These are phyloP conservation scores for Nemania serpens DNA, from an alignment of 2,329 filamentous ascomycete genomes.

Conservation along the genomic window DNA sequence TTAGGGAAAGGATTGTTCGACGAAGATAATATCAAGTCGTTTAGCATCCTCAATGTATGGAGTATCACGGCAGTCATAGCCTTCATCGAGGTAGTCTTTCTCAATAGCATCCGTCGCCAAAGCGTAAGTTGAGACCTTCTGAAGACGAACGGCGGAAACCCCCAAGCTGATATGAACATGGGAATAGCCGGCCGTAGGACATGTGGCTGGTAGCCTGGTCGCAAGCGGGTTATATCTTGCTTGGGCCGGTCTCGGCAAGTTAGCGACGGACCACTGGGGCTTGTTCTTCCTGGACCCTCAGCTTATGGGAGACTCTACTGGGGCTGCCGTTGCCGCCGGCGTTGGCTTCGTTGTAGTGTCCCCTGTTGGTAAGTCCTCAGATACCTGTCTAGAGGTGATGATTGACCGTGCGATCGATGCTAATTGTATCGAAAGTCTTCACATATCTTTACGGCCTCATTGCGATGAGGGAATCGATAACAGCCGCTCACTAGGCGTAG, in stretches of 20 bases:
- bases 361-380: conserved; percentile 49
- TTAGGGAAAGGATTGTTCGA: conserved; percentile 55
- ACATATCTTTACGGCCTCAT: conserved; percentile 55
- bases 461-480: conserved; percentile 51
- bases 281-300: conserved; percentile 58
- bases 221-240: conserved; percentile 52
- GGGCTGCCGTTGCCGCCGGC: conserved; percentile 51
- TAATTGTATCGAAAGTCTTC: conserved; percentile 46
- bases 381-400: neutral
- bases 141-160: neutral
- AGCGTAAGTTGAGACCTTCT: conserved; percentile 44
- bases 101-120: conserved; percentile 60
- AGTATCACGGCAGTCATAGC: conserved; percentile 50
- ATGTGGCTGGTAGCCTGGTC: conserved; percentile 49
- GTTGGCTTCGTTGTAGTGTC: conserved; percentile 51
- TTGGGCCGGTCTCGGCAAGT: conserved; percentile 55
- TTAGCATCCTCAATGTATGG: conserved; percentile 53
- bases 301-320: conserved; percentile 47
- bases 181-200: conserved; percentile 50
- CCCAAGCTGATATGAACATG: conserved; percentile 1
- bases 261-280: conserved; percentile 50
- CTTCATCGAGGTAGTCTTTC: conserved; percentile 50
- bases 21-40: conserved; percentile 53
- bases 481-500: conserved; percentile 27
- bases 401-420: conserved; percentile 26